Percentiles rank a stretch among this genome's conserved stretches.
phyloP scores from a whole-genome alignment of 2,329 filamentous ascomycete species.

The Pestalotiopsis sp. region DNA sequence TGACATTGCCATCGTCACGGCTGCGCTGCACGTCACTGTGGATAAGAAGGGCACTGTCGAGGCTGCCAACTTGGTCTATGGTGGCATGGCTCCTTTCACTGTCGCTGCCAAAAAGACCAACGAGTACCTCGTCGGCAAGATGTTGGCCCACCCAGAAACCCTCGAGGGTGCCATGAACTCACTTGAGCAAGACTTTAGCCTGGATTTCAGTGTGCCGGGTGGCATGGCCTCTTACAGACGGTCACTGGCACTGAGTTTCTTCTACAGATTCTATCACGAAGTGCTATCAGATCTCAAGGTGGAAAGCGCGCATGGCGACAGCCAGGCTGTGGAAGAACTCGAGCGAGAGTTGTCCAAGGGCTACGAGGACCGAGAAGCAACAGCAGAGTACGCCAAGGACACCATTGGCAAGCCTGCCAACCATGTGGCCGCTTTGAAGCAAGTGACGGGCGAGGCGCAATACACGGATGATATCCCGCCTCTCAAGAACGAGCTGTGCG shows the following conservation, averaged over 20 bases:
- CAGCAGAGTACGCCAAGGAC: constrained; percentile 76
- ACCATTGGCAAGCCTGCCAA: constrained; percentile 83
- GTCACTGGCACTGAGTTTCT: constrained; percentile 87
- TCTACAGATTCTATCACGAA: constrained; percentile 96
- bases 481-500: constrained; percentile 85
- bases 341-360: constrained; percentile 82
- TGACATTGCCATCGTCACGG: constrained; percentile 96
- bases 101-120: constrained; percentile 81
- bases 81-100: constrained; percentile 92
- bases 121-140: constrained; percentile 73
- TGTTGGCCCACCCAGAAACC: constrained; percentile 76
- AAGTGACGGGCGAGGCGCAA: constrained; percentile 89
- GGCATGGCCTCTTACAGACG: constrained; percentile 98
- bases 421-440: constrained; percentile 89
- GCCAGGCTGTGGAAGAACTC: constrained; percentile 78
- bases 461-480: constrained; percentile 95
- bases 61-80: constrained; percentile 81
- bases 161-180: constrained; percentile 88
- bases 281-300: constrained; percentile 64
- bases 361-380: constrained; percentile 72
- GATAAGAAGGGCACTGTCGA: constrained; percentile 69
- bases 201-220: constrained; percentile 87
- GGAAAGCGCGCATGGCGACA: constrained; percentile 54
- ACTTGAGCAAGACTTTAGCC: constrained; percentile 84
- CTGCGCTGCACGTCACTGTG: constrained; percentile 75